phyloP scores from a whole-genome alignment of 441 rosid genomes.

The Viola pubescens region DNA sequence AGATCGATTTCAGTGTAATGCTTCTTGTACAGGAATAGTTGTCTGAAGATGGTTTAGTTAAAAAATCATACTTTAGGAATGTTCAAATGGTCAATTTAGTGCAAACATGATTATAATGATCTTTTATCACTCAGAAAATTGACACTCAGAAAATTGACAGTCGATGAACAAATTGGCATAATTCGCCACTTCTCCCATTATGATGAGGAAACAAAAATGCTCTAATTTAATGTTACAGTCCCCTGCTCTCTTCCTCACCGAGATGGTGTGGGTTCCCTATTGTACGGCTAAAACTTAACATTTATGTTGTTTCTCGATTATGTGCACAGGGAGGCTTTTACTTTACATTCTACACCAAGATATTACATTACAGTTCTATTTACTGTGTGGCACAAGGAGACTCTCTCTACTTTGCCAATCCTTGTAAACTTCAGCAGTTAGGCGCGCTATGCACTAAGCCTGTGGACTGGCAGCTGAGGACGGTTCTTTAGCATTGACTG shows the following conservation, averaged over 20 bases:
- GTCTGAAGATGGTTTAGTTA: too few relatives aligned
- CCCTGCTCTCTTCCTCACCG: constrained; percentile 1
- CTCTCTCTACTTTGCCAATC: background rate
- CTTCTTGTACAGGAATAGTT: too few relatives aligned
- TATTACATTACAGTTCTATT: background rate
- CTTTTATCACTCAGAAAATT: too few relatives aligned
- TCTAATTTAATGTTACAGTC: constrained; percentile 3
- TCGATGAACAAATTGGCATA: background rate
- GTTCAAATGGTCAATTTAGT: too few relatives aligned
- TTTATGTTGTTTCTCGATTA: background rate
- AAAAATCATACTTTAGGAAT: too few relatives aligned
- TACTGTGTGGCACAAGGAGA: background rate
- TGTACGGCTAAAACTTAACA: constrained; percentile 11
- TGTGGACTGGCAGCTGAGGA: constrained; percentile 44
- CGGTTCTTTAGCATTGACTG: constrained; percentile 44
- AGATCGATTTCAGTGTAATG: too few relatives aligned
- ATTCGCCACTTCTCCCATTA: background rate
- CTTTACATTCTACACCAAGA: constrained; percentile 5
- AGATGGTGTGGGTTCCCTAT: constrained; percentile 15
- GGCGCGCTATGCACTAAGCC: constrained; percentile 27
- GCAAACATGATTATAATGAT: too few relatives aligned
- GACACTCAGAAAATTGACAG: too few relatives aligned
- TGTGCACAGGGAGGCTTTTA: background rate
- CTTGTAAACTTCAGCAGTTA: constrained; percentile 15
- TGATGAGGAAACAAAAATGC: background rate